Evolutionary conservation across 495 filamentous ascomycete species (phyloP).

Genomic region (Staphylotrichum tortipilum): DNA sequence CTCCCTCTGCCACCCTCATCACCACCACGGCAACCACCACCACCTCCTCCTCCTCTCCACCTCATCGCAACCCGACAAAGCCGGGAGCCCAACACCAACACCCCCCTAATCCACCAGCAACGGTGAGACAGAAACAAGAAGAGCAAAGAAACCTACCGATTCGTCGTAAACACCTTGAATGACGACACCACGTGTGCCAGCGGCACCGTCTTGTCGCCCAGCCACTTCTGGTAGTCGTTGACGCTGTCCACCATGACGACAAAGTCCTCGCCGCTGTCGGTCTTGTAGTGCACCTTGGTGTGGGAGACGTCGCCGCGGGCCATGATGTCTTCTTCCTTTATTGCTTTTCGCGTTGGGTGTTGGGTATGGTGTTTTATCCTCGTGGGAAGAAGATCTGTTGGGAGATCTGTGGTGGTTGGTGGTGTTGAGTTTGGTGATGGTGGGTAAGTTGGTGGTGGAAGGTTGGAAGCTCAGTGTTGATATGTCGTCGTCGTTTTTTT

Average conservation of each 20-base stretch:
- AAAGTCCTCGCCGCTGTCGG: conserved; percentile 79
- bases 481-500: no score
- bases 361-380: background rate
- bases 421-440: background rate
- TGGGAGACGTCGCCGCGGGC: conserved; percentile 65
- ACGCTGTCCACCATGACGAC: conserved; percentile 78
- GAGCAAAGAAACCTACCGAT: conserved; percentile 58
- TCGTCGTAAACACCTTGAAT: conserved; percentile 85
- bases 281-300: conserved; percentile 86
- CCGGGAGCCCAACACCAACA: no score
- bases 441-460: background rate
- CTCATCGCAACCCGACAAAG: no score
- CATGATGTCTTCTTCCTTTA: conserved; percentile 58
- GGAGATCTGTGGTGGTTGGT: no score
- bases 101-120: no score
- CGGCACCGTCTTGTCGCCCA: conserved; percentile 65
- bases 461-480: no score
- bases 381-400: no score
- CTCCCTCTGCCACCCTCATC: no score
- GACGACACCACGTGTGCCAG: conserved; percentile 76
- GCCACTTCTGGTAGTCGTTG: conserved; percentile 70
- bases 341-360: no score
- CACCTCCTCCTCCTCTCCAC: no score
- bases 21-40: no score
- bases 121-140: background rate